Conservation (phyloP, 2,329 filamentous ascomycete species). For the Talaromyces atroroseus region DNA sequence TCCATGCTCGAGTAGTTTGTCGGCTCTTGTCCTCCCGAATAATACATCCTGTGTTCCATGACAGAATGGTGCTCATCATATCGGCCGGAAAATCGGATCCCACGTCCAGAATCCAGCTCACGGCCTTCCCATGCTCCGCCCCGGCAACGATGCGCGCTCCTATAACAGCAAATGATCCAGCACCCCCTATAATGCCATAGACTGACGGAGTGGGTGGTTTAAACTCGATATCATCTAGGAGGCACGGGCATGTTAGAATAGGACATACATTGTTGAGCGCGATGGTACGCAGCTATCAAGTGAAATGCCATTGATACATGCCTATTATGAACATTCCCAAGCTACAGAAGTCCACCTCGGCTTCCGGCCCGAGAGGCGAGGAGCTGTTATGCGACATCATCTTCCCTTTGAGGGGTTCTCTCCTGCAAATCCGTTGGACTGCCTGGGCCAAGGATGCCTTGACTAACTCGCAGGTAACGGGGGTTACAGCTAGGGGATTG, state of each 20-base stretch:
- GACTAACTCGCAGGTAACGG: background rate
- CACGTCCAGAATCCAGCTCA: conserved; percentile 88
- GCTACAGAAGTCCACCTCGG: conserved; percentile 52
- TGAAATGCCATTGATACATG: conserved; percentile 24
- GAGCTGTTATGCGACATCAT: background rate
- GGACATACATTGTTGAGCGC: conserved; percentile 4
- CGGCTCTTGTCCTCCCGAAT: conserved; percentile 61
- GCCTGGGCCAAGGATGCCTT: conserved; percentile 16
- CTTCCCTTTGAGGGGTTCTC: background rate
- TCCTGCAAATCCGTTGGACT: background rate
- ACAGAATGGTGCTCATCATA: conserved; percentile 58
- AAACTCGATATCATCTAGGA: conserved; percentile 84
- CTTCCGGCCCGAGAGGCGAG: background rate
- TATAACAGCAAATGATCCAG: conserved; percentile 77
- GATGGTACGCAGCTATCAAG: background rate
- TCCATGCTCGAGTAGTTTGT: conserved; percentile 86
- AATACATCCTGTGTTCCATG: conserved; percentile 71
- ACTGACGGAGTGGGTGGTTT: conserved; percentile 62
- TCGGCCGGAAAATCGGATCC: conserved; percentile 77
- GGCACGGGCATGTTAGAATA: background rate
- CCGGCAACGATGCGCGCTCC: conserved; percentile 86
- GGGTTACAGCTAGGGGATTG: background rate
- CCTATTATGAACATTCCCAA: conserved; percentile 61
- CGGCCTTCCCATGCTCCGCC: conserved; percentile 55
- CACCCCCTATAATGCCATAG: conserved; percentile 77